Base-by-base conservation (phyloP, 164 flowering plant species). In the Kingdonia uniflora region DNA sequence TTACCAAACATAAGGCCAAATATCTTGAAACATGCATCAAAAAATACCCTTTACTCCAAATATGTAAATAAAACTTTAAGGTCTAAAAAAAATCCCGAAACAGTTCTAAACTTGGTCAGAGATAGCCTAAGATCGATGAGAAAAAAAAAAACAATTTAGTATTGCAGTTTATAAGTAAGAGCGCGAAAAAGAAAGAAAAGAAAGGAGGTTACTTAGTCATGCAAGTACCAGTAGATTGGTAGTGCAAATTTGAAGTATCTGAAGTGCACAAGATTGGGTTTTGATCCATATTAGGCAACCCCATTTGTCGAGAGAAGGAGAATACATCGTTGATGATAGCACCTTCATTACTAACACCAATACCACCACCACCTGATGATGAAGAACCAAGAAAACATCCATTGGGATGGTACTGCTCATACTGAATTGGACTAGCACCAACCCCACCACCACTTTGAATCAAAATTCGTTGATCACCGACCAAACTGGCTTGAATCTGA, bases 401-500 rank as follows among this genome's bases (percentile, higher is more conserved):
- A 61, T 19, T 19, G 22, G 11, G 16, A n/a, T 44, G 48, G 2
- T 8, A 19, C 12, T n/a, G 58, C 20, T 59, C 67, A 52, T 49
- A 70, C 26, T 71, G 73, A 62, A 55, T 65, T 65, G 57, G 68
- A 65, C 73, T 68, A 19, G 11, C 70, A 65, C 73, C 70, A 19
- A n/a, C 48, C 2, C 37, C 15, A 54, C 38, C 24, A 22, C 38
- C 13, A 50, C 17, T 40, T 25, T 7, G 23, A 40, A 15, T 19
- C 15, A 52, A 35, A 14, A 22, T 37, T 14, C 56, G 49, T 16
- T 49, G 49, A 22, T 71, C 70, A 22, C 44, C 63, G 1, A 51
- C 66, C 19, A 73, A 63, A 46, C 63, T 65, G 24, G 90, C 91
- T 62, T 85, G 92, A 33, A 85, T 64, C 76, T 84, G 94, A 4